Evolutionary conservation across 495 filamentous ascomycete genomes (phyloP).

Genomic region (Neurospora cerealis): DNA sequence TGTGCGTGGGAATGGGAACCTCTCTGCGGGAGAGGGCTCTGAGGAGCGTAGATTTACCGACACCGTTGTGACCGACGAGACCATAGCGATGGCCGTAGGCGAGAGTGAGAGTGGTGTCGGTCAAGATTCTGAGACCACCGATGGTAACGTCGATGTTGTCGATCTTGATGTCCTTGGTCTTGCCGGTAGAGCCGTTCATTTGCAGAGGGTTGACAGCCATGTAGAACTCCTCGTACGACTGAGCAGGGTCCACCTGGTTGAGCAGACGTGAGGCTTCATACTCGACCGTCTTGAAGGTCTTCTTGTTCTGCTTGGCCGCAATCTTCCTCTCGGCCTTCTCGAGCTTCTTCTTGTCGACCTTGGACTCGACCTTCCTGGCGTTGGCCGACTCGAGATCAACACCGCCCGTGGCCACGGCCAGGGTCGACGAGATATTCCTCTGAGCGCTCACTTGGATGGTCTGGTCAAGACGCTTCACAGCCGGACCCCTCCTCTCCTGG

Average conservation of each 20-base stretch:
- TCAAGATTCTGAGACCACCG: constrained; percentile 77
- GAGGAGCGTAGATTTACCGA: constrained; percentile 94
- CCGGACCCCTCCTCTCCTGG: constrained; percentile 49
- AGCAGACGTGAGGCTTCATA: constrained; percentile 93
- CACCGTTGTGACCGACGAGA: constrained; percentile 98
- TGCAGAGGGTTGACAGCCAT: constrained; percentile 98
- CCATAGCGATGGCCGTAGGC: constrained; percentile 93
- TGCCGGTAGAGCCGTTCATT: constrained; percentile 56
- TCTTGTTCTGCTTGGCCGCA: constrained; percentile 95
- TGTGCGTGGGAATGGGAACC: constrained; percentile 86
- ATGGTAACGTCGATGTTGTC: constrained; percentile 93
- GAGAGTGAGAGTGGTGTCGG: constrained; percentile 79
- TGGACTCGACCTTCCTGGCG: constrained; percentile 85
- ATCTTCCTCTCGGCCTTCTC: constrained; percentile 99
- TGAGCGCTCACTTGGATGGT: constrained; percentile 91
- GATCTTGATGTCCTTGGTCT: constrained; percentile 99
- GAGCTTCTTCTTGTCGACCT: constrained; percentile 97
- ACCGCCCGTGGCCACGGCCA: constrained; percentile 71
- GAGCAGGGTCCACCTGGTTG: constrained; percentile 68
- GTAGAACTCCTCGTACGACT: constrained; percentile 98
- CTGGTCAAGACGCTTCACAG: constrained; percentile 82
- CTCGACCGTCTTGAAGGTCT: constrained; percentile 92
- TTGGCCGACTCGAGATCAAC: constrained; percentile 94
- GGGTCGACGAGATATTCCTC: constrained; percentile 87
- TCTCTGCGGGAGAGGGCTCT: constrained; percentile 89